Evolutionary conservation across 2,329 filamentous ascomycete genomes (phyloP), one percentile per base, ranked within the genome.

Genomic region (Fusarium phyllophilum): DNA sequence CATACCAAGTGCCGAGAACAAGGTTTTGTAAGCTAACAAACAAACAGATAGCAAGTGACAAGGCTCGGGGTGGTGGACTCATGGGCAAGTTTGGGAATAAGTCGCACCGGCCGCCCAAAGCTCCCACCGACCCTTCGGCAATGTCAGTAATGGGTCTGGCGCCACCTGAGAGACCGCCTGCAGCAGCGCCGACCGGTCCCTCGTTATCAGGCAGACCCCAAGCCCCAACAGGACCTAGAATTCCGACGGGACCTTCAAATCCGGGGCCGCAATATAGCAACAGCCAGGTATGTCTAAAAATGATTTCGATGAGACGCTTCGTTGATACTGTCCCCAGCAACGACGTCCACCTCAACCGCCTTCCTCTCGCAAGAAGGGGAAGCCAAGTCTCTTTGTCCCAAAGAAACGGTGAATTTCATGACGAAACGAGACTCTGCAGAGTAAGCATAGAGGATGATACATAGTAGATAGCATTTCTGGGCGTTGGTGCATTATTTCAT

Each of bases 81-180:
- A 75, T 81, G 77, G 77, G 80, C 72, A 84, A 84, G 62, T 84
- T 84, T 68, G 79, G 79, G 26, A 76, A 78, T 58, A 83, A 77
- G 64, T 75, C 80, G 20, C 74, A 59, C 57, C 71, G 76, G 44
- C 75, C 75, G 14, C 67, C 75, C 8, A 79, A 79, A 62, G 74
- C 77, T n/a, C 81, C 82, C n/a, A 81, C 79, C 34, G 87, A 89
- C 61, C 87, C 87, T 5, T 87, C 87, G 5, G 87, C 86, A 24
- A 86, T 88, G 85, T 84, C 86, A 63, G 84, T 86, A 26, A 80
- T 89, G 51, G 86, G 86, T 12, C 78, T 89, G 71, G 81, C 78
- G 17, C 86, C 86, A 29, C 86, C 86, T 12, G 82, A 84, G 67
- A 81, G 85, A 42, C 83, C 84, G 49, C 82, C 83, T 7, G 77